Base-by-base conservation (phyloP, 495 filamentous ascomycete genomes). In the Aspergillus asperescens region DNA sequence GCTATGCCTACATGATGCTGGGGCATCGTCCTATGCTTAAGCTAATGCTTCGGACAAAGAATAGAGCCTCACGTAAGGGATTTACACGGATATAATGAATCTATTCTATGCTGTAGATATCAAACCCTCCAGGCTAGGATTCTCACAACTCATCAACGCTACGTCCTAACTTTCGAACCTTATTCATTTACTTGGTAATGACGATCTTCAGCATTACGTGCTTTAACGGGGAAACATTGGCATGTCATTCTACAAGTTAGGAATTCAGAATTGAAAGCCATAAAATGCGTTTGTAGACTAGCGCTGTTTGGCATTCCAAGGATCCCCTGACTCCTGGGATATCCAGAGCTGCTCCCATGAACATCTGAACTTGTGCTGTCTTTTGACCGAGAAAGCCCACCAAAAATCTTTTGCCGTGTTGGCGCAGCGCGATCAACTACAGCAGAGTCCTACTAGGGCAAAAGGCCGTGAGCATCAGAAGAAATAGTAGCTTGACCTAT, bases 131-230 rank as follows among this genome's bases (percentile, higher is more conserved):
- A 48, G 44, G 28, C 44, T 18, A 48, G 15, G 27, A 48, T 13
- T 48, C 24, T 48, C 44, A 48, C 44, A 48, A 48, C 44, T 23
- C 13, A 48, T 48, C 44, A 48, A 35, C 44, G 44, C 44, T 34
- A 48, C 44, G 44, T 48, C 44, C 44, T 48, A 42, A 34, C 20
- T 34, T 48, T 48, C n/a, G 28, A 22, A 22, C 44, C 44, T 35
- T 16, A 35, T 48, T 48, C 15, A 48, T 35, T 35, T 23, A 48
- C 44, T 48, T 48, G 44, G 47, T 18, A 39, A 50, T 50, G 47
- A 18, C 25, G 18, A 39, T 39, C 34, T 50, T 50, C 47, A 39
- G 19, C 37, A 28, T 50, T 50, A 48, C 44, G 12, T 48, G 28
- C 34, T 35, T 48, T 48, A 27, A 25, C 20, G 44, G 44, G 29